Percentiles rank a stretch among this genome's conserved stretches.
Evolutionary conservation across 2,329 filamentous ascomycete genomes (phyloP).

Genomic region (Stachybotrys echinatus): DNA sequence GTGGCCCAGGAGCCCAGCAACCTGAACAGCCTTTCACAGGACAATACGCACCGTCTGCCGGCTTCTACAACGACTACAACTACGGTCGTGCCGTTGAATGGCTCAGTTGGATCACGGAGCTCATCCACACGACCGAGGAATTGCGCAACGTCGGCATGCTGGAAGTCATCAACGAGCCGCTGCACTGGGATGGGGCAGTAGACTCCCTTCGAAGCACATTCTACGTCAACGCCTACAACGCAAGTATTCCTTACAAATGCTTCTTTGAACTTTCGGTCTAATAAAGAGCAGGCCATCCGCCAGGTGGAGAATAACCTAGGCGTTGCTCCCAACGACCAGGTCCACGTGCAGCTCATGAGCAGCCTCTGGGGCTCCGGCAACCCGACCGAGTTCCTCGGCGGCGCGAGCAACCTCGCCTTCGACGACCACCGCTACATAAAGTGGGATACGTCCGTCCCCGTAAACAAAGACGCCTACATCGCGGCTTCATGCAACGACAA

Average conservation of each 20-base stretch:
- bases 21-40: conserved; percentile 41
- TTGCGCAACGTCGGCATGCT: conserved; percentile 55
- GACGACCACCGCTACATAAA: conserved; percentile 58
- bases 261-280: too few species aligned
- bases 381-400: conserved; percentile 37
- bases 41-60: conserved; percentile 24
- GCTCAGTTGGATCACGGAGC: conserved; percentile 49
- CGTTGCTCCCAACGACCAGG: conserved; percentile 32
- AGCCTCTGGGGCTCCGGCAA: conserved; percentile 51
- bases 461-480: conserved; percentile 38
- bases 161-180: conserved; percentile 33
- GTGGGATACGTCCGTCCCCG: conserved; percentile 30
- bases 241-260: not conserved
- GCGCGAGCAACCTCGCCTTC: conserved; percentile 40
- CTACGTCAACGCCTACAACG: conserved; percentile 14
- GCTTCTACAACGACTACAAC: conserved; percentile 53
- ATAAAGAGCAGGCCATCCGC: conserved; percentile 40
- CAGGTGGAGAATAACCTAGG: conserved; percentile 36
- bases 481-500: conserved; percentile 42
- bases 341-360: conserved; percentile 49
- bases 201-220: conserved; percentile 12
- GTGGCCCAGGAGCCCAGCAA: conserved; percentile 43
- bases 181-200: conserved; percentile 12
- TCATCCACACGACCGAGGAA: conserved; percentile 40
- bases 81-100: conserved; percentile 50